Base-by-base conservation (phyloP, 495 filamentous ascomycete genomes). In the Friedmanniomyces simplex region DNA sequence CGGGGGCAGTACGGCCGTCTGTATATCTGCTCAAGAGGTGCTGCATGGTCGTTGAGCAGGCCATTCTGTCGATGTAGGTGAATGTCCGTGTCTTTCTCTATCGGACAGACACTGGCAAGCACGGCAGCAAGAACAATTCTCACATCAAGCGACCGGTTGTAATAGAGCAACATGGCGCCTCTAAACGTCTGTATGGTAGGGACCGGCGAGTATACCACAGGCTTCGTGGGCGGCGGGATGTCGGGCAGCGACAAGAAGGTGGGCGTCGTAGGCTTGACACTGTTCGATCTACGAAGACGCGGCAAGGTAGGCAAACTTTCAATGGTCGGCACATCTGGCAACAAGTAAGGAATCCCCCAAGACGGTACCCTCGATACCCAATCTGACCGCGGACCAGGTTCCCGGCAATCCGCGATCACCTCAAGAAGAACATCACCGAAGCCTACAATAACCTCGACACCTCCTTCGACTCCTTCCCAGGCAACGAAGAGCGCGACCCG, bases 191-290 rank as follows among this genome's bases (percentile, higher is more conserved):
- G 91, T 70, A 96, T 95, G 90, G 87, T 94, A 36, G 88, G 88
- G 25, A 91, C 87, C n/a, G 89, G 91, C 55, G 90, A 96, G 74
- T 96, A 96, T 79, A 96, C 91, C 60, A 95, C 91, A 46, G 89
- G 89, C 37, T 93, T 89, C 64, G 87, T 90, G 60, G 87, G 85
- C 47, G 82, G 81, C 63, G 84, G 82, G 47, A 83, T 81, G 47
- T 91, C 88, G 0, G 78, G 78, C 11, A 90, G 86, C 30, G 89
- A 95, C 77, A 95, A 95, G 75, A 67, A 65, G 55, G 84, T 95
- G 16, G 91, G 91, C 50, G 91, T 96, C 0, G 91, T 96, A 6
- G 91, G 88, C 1, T 72, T 96, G 62, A 89, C 87, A 28, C 74
- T 96, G 59, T 96, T 96, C 66, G 91, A 96, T 66, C 79, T 96